Conservation (phyloP, 2,329 filamentous ascomycete genomes). For the Penicillium aurantiogriseum region DNA sequence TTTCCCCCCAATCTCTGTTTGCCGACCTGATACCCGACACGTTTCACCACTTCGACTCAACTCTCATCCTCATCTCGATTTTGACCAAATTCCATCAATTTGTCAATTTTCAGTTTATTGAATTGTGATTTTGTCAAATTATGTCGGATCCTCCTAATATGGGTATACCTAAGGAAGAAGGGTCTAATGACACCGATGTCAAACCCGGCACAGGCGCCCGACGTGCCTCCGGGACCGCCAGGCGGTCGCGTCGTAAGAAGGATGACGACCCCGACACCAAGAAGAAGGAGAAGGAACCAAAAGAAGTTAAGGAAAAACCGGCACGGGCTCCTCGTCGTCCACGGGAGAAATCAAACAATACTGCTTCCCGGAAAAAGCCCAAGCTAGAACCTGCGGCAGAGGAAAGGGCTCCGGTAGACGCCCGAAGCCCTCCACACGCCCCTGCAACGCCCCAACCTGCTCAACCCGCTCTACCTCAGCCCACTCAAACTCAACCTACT, state of each 20-base stretch:
- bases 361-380: conserved; percentile 48
- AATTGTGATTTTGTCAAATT: not conserved
- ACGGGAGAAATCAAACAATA: conserved; percentile 37
- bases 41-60: conserved; percentile 12
- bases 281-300: conserved; percentile 31
- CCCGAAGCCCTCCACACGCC: conserved; percentile 12
- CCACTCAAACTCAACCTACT: conserved; percentile 2
- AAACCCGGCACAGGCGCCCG: conserved; percentile 29
- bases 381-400: conserved; percentile 39
- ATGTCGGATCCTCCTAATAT: conserved; percentile 34
- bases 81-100: conserved; percentile 19
- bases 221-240: conserved; percentile 31
- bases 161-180: conserved; percentile 30
- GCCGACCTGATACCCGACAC: conserved; percentile 1
- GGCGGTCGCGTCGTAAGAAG: conserved; percentile 44
- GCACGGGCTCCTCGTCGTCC: conserved; percentile 33
- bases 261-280: conserved; percentile 34
- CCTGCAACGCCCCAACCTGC: conserved; percentile 9
- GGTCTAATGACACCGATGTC: conserved; percentile 21
- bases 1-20: conserved; percentile 6
- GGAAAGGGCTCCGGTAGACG: conserved; percentile 12
- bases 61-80: conserved; percentile 7
- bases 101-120: conserved; percentile 1
- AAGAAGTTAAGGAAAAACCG: conserved; percentile 22
- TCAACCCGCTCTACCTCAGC: not conserved